phyloP scores from a whole-genome alignment of 2,329 filamentous ascomycete species.

The Phialophora tarda region DNA sequence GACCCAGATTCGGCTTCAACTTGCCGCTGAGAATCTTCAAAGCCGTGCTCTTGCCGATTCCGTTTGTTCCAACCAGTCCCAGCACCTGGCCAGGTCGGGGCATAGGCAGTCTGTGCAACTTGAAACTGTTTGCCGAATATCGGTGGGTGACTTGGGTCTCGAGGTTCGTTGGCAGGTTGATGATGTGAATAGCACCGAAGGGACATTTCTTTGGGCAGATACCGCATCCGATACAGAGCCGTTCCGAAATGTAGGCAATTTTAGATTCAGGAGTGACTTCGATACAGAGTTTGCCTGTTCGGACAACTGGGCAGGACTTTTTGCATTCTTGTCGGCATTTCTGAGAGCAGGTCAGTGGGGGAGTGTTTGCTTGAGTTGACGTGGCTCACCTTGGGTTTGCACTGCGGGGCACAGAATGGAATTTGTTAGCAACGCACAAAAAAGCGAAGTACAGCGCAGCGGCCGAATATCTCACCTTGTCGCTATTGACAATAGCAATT shows the following conservation, averaged over 20 bases:
- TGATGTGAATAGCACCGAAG: conserved; percentile 98
- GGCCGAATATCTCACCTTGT: conserved; percentile 65
- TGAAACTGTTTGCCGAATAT: conserved; percentile 99
- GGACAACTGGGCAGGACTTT: conserved; percentile 96
- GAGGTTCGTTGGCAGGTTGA: conserved; percentile 99
- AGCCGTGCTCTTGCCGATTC: conserved; percentile 99
- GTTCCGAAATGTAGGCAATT: conserved; percentile 97
- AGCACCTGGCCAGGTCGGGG: conserved; percentile 93
- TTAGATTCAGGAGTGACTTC: conserved; percentile 88
- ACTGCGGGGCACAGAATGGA: conserved; percentile 58
- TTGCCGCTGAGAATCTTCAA: conserved; percentile 98
- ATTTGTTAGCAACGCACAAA: conserved; percentile 47
- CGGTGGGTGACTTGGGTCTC: conserved; percentile 97
- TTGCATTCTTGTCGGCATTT: conserved; percentile 99
- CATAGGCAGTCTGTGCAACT: conserved; percentile 95
- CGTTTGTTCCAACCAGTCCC: conserved; percentile 97
- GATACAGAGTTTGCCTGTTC: conserved; percentile 96
- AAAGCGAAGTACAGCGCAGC: conserved; percentile 16
- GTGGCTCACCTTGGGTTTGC: conserved; percentile 77
- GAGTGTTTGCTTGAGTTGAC: not conserved
- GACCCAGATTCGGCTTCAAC: conserved; percentile 95
- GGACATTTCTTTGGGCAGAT: conserved; percentile 99
- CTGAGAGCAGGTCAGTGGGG: conserved; percentile 55
- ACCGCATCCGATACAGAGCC: conserved; percentile 95
- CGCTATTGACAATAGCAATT: conserved; percentile 98